phyloP scores from a whole-genome alignment of 768 basidiomycete genomes.

The Macrolepiota fuliginosa region DNA sequence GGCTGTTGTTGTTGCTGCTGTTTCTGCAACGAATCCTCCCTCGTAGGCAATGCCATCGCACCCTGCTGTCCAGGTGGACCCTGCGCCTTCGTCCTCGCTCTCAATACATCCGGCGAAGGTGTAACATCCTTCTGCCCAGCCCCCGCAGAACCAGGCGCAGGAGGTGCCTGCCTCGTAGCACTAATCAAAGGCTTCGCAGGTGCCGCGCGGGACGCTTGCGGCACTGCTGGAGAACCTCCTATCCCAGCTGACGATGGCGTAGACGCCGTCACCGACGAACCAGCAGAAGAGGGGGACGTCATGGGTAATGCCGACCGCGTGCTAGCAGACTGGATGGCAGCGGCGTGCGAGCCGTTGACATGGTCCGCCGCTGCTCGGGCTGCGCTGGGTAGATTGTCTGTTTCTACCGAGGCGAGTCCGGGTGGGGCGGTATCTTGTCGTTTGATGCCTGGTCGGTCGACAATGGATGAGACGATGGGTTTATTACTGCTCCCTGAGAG shows the following conservation, averaged over 20 bases:
- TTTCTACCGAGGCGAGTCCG: slow-evolving; percentile 36
- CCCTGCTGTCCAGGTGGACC: slow-evolving; percentile 38
- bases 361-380: slow-evolving; percentile 62
- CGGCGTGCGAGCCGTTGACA: slow-evolving; percentile 51
- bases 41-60: slow-evolving; percentile 32
- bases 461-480: slow-evolving; percentile 23
- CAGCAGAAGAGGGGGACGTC: slow-evolving; percentile 16
- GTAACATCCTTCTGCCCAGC: slow-evolving; percentile 41
- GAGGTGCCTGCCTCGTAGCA: slow-evolving; percentile 64
- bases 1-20: not conserved
- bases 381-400: slow-evolving; percentile 40
- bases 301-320: not conserved
- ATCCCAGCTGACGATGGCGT: not conserved
- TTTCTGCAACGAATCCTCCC: slow-evolving; percentile 47
- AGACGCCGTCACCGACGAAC: slow-evolving; percentile 22
- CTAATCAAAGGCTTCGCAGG: slow-evolving; percentile 35
- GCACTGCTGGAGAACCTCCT: slow-evolving; percentile 14
- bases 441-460: slow-evolving; percentile 24
- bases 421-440: slow-evolving; percentile 43
- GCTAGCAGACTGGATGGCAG: slow-evolving; percentile 32
- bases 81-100: slow-evolving; percentile 59
- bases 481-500: slow-evolving; percentile 31
- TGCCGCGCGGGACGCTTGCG: slow-evolving; percentile 27
- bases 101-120: slow-evolving; percentile 64
- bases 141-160: slow-evolving; percentile 59